A percentile compares a stretch with the other conserved stretches of the same genome.
Evolutionary conservation across 768 basidiomycete species (phyloP).

Genomic region (Xanthoconium stramineum): DNA sequence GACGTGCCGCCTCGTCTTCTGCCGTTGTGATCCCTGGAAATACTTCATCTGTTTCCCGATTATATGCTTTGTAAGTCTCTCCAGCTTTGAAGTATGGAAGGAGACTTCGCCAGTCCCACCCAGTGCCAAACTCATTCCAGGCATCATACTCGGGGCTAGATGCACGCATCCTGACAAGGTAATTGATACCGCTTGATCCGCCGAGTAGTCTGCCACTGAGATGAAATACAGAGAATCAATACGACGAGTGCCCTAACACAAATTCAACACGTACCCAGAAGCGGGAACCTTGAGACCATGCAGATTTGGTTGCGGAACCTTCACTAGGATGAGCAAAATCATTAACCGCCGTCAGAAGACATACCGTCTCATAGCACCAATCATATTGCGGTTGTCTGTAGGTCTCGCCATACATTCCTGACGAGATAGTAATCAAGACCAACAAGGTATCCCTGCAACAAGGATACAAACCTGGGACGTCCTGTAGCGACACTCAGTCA

Average conservation of each 20-base stretch:
- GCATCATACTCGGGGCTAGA: constrained; percentile 19
- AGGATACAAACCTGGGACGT: constrained; percentile 16
- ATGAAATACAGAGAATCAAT: background rate
- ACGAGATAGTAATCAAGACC: background rate
- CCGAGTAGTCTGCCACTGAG: constrained; percentile 17
- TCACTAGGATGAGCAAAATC: background rate
- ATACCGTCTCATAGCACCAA: constrained; percentile 17
- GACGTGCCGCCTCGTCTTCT: constrained; percentile 11
- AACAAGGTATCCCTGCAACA: background rate
- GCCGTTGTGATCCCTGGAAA: constrained; percentile 10
- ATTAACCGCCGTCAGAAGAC: background rate
- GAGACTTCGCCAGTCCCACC: constrained; percentile 17
- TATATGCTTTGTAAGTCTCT: constrained; percentile 8
- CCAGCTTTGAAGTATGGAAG: constrained; percentile 15
- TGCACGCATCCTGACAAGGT: constrained; percentile 18
- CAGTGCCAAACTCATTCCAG: constrained; percentile 15
- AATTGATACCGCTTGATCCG: constrained; percentile 20
- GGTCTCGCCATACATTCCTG: constrained; percentile 7
- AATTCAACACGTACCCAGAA: constrained; percentile 5
- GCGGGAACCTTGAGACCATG: background rate
- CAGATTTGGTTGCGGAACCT: constrained; percentile 16
- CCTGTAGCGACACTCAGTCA: background rate
- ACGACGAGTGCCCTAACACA: too few relatives aligned
- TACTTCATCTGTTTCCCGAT: constrained; percentile 11
- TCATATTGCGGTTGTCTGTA: constrained; percentile 9